phyloP scores from a whole-genome alignment of 306 rosid genomes.

The Acacia confusa region DNA sequence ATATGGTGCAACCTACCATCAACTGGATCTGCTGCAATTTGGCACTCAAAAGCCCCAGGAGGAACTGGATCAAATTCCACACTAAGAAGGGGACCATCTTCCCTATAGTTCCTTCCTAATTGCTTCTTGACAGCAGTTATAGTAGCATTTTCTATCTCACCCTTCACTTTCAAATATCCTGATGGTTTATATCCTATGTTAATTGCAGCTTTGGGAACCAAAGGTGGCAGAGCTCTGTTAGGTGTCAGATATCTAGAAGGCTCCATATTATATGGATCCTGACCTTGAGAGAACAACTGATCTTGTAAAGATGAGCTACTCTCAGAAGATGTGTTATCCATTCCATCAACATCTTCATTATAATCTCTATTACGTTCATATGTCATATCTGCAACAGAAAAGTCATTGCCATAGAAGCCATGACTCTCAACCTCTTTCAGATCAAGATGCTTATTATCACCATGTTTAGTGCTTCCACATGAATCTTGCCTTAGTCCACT shows the following conservation, averaged over 20 bases:
- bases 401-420: slow-evolving; percentile 62
- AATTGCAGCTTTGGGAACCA: slow-evolving; percentile 52
- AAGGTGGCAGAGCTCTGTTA: slow-evolving; percentile 58
- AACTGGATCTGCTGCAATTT: slow-evolving; percentile 51
- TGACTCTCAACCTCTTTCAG: slow-evolving; percentile 93
- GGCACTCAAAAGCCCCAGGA: slow-evolving; percentile 90
- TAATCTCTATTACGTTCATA: slow-evolving; percentile 48
- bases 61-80: slow-evolving; percentile 88
- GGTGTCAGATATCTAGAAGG: slow-evolving; percentile 59
- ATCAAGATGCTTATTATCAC: slow-evolving; percentile 72
- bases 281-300: slow-evolving; percentile 58
- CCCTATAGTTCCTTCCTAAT: slow-evolving; percentile 68
- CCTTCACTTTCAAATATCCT: slow-evolving; percentile 94
- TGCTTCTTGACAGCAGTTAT: slow-evolving; percentile 95
- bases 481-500: slow-evolving; percentile 98
- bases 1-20: slow-evolving; percentile 53
- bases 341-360: slow-evolving; percentile 55
- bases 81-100: slow-evolving; percentile 89
- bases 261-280: slow-evolving; percentile 62
- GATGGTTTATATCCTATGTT: slow-evolving; percentile 77
- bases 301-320: slow-evolving; percentile 83
- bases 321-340: slow-evolving; percentile 84
- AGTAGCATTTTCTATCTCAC: slow-evolving; percentile 96
- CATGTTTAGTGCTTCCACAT: slow-evolving; percentile 95
- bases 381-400: slow-evolving; percentile 50